phyloP scores from a whole-genome alignment of 176 grass and related monocot species.

The Lolium rigidum region DNA sequence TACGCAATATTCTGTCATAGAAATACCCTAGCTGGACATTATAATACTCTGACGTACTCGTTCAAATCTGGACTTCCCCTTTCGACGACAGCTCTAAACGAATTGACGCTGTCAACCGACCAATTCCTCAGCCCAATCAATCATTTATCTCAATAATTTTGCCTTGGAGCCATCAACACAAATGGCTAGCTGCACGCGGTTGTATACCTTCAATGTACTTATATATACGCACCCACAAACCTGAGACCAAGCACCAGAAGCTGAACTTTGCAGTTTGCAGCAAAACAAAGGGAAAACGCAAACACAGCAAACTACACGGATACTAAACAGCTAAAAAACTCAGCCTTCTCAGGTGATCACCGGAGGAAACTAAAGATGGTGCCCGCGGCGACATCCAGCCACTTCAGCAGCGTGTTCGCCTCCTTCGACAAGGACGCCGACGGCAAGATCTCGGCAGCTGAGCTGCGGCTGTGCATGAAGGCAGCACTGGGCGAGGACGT shows the following conservation, averaged over 20 bases:
- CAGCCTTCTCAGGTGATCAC: neutral
- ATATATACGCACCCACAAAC: neutral
- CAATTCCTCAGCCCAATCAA: neutral
- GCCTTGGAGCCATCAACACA: constrained; percentile 31
- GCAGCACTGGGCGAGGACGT: constrained; percentile 36
- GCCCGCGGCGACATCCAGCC: neutral
- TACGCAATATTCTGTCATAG: neutral
- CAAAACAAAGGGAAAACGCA: neutral
- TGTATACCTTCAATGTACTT: no score
- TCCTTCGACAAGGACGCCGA: constrained; percentile 46
- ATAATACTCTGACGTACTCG: neutral
- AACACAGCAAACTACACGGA: neutral
- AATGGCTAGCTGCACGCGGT: neutral
- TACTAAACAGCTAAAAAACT: neutral
- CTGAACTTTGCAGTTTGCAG: neutral
- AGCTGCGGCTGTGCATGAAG: constrained; percentile 47
- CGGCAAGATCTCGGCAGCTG: constrained; percentile 35
- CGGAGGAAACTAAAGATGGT: neutral
- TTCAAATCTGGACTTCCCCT: neutral
- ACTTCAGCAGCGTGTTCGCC: constrained; percentile 33
- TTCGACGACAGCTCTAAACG: neutral
- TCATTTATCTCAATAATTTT: neutral
- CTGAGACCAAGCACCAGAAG: neutral
- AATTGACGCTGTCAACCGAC: neutral
- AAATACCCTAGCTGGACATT: neutral